These are phyloP conservation scores for Toxoplasma gondii DNA, from an alignment of 169 alveolate species.

Conservation along the genomic window DNA sequence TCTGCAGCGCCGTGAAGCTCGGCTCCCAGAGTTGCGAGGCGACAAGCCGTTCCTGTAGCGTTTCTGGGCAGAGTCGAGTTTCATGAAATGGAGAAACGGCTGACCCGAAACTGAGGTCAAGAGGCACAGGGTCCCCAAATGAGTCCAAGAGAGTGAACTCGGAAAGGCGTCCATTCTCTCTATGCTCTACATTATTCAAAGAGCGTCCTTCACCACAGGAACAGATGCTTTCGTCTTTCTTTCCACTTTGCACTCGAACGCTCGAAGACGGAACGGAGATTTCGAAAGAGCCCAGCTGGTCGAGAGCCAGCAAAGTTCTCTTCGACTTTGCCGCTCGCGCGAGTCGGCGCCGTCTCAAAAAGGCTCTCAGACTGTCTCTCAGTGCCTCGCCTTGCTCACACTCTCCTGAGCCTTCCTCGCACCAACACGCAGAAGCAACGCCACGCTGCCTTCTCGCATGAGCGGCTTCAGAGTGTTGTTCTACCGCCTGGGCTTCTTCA, in stretches of 20 bases:
- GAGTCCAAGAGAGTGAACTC: background rate
- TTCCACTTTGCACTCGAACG: background rate
- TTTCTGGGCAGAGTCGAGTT: background rate
- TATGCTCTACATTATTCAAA: background rate
- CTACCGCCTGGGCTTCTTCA: too few species aligned
- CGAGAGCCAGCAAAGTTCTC: background rate
- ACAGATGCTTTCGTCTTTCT: background rate
- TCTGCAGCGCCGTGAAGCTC: too few species aligned
- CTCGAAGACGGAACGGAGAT: background rate
- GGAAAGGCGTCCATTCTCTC: background rate
- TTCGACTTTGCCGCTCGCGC: background rate
- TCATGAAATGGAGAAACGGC: background rate
- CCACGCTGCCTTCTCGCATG: too few species aligned
- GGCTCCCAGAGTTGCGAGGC: background rate
- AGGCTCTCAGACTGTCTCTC: background rate
- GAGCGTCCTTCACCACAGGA: background rate
- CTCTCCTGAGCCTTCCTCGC: background rate
- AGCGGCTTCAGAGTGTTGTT: too few species aligned
- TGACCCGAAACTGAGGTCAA: background rate
- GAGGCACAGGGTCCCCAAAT: background rate
- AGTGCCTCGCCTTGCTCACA: background rate
- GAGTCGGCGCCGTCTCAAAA: background rate
- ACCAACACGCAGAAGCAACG: too few species aligned
- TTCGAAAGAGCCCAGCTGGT: background rate
- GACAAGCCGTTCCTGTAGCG: background rate